Base-by-base conservation (phyloP, 164 flowering plant genomes). In the Vitis rupestris region DNA sequence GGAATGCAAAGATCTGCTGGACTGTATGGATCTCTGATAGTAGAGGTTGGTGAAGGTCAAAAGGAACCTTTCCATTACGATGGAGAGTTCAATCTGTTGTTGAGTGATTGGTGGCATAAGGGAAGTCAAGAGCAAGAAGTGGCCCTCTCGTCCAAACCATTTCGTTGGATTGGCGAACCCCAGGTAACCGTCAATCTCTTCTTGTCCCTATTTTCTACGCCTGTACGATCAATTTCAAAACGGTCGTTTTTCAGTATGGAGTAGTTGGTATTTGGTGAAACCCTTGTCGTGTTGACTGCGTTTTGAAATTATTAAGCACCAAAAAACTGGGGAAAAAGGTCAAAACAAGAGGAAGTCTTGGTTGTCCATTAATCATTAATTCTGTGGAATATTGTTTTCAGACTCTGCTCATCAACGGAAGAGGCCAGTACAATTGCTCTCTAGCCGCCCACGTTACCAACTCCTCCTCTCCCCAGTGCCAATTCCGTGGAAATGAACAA, bases 1-100 rank as follows among this genome's bases (percentile, higher is more conserved):
- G 97, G 99, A 50, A 88, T 94, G 98, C 98, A 94, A 75, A 83
- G 98, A 76, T 85, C 95, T 29, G 98, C 93, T 1, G 98, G 99
- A 2, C 44, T 94, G 63, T 93, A 95, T 47, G 99, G 98, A 0
- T 87, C 93, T 0, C 71, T 95, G 53, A 88, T 88, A 8, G 97
- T 95, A 0, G 94, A 88, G 30, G 83, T 86, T 14, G 89, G 80
- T 10, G 82, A 88, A 12, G 94, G 92, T 10, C 65, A 87, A 68
- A 80, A 74, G 50, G 97, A 91, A 71, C 91, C 94, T 2, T 91
- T 93, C 76, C 83, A 79, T 7, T 94, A 94, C 50, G 93, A 94
- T 52, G 91, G 85, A 1, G 97, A 95, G 67, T 72, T 88, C 74
- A 82, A 72, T 70, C 37, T 95, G 10, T 71, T 91, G 59, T 68